Conservation (phyloP, 75 land plant species). For the Pseudotsuga menziesii region DNA sequence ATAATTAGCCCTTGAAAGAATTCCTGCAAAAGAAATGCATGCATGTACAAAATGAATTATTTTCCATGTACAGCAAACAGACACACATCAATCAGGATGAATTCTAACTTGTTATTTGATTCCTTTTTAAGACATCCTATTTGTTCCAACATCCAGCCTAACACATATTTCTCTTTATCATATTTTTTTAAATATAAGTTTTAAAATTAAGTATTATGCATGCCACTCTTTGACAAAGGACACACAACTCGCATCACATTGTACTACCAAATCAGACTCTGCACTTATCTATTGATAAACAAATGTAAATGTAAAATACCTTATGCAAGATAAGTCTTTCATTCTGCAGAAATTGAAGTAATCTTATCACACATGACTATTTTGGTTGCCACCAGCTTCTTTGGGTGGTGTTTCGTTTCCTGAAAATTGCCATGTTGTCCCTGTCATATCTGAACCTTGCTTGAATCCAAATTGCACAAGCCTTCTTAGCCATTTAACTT, state of each 20-base stretch:
- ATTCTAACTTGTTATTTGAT: background rate
- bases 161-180: background rate
- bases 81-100: background rate
- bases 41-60: background rate
- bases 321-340: background rate
- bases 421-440: background rate
- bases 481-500: conserved; percentile 5
- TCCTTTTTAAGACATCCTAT: background rate
- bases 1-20: background rate
- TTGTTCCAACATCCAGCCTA: background rate
- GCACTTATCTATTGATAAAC: background rate
- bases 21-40: background rate
- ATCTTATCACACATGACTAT: background rate
- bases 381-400: background rate
- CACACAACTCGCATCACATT: background rate
- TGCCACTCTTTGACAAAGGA: background rate
- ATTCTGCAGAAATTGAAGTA: background rate
- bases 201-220: background rate
- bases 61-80: background rate
- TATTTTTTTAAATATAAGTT: background rate
- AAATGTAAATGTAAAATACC: background rate
- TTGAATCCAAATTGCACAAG: conserved; percentile 3
- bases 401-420: background rate
- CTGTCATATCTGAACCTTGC: background rate
- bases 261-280: background rate